Conservation (phyloP, 2,329 filamentous ascomycete species). For the Neonectria hederae region DNA sequence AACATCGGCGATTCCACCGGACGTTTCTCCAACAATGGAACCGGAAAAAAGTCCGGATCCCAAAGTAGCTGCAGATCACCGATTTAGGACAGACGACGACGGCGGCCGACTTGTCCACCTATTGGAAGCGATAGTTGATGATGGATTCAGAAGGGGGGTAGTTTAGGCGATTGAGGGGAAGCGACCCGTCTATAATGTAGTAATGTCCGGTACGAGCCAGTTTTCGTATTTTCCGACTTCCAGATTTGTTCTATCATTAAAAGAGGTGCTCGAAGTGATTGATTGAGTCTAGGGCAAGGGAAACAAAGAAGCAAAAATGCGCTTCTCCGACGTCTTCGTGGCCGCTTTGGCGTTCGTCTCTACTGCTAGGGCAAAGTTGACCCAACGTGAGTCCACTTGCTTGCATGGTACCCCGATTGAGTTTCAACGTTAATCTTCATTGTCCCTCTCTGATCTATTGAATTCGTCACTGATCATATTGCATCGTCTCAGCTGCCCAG, state of each 20-base stretch:
- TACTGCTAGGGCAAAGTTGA: not conserved
- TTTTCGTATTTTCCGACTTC: not conserved
- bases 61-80: not conserved
- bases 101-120: not conserved
- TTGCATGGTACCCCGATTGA: not conserved
- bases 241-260: not conserved
- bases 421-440: not conserved
- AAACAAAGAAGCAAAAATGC: not conserved
- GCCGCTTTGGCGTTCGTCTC: not conserved
- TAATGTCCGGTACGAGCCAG: not conserved
- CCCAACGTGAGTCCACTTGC: not conserved
- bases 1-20: not conserved
- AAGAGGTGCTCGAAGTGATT: not conserved
- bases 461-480: not conserved
- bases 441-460: not conserved
- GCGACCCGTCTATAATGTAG: not conserved
- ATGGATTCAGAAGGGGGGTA: not conserved
- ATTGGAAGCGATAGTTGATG: not conserved
- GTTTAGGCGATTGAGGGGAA: not conserved
- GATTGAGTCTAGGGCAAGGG: not conserved
- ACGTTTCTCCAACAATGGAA: not conserved
- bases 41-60: not conserved
- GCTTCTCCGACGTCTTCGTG: not conserved
- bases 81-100: not conserved
- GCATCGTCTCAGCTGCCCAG: constrained; percentile 43